Evolutionary conservation across 305 asterid genomes (phyloP).

Genomic region (Fraxinus nigra): DNA sequence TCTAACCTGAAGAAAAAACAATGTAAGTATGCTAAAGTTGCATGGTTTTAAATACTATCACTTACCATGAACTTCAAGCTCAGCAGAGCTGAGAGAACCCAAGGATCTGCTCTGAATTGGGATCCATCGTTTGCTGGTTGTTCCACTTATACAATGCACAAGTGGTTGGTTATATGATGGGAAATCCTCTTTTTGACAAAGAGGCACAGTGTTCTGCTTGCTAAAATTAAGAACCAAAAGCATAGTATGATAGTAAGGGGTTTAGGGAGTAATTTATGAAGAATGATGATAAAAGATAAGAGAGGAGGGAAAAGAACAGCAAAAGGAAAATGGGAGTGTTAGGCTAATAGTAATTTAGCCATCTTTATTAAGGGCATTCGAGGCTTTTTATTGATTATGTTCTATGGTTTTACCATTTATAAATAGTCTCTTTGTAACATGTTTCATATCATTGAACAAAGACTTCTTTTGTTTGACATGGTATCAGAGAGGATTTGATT

Average conservation of each 20-base stretch:
- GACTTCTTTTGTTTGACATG: no score
- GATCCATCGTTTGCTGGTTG: constrained; percentile 68
- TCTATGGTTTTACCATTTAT: background rate
- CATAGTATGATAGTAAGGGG: constrained; percentile 18
- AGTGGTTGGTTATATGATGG: constrained; percentile 75
- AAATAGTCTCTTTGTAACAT: no score
- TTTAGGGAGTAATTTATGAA: constrained; percentile 7
- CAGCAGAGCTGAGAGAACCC: constrained; percentile 39
- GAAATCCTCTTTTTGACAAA: constrained; percentile 67
- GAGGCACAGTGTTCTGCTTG: constrained; percentile 49
- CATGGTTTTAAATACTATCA: constrained; percentile 12
- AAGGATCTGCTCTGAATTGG: constrained; percentile 67
- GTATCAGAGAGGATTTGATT: no score
- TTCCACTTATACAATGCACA: constrained; percentile 68
- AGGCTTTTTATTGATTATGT: background rate
- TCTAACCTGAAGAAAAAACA: constrained; percentile 13
- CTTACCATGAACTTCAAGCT: constrained; percentile 73
- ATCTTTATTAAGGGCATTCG: background rate
- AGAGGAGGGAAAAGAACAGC: background rate
- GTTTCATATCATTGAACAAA: no score
- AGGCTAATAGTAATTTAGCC: background rate
- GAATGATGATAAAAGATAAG: background rate
- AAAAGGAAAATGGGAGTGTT: background rate
- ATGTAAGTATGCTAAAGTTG: constrained; percentile 1
- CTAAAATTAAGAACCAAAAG: constrained; percentile 30